Evolutionary conservation across 176 grass and related monocot genomes (phyloP), one percentile per base, ranked within the genome.

Genomic region (Triticum turgidum): DNA sequence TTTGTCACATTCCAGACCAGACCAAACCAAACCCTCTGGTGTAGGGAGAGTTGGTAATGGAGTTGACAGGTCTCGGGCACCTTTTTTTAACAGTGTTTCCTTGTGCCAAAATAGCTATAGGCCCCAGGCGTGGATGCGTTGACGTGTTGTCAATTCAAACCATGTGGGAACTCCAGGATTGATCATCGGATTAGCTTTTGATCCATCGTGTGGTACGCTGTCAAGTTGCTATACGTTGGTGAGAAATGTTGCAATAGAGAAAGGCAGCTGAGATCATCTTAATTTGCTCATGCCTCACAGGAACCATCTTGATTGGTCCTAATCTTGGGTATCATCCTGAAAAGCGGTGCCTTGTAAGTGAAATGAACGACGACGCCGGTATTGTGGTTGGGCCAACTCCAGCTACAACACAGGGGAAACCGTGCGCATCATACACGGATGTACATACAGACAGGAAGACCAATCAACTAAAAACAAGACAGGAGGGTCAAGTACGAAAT

Each of bases 41-140:
- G 59, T 56, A 9, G 4, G 45, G 76, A 73, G 68, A 85, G 89
- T 87, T 63, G 81, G 81, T 77, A 81, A 33, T 62, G 81, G 76
- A 81, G 11, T 29, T 22, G 69, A 91, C 81, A 52, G 69, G 61
- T 69, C 65, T 69, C 65, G 6, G 14, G 13, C 15, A 11, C 11
- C 66, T 80, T 76, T 84, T 84, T 27, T 76, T 35, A 65, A 68
- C 70, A 47, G 71, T 74, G 70, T 45, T 73, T 24, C 15, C 14
- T 18, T 18, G 11, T 45, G 5, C n/a, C 38, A 45, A 22, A 1
- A 47, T 74, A 74, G 39, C 5, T 3, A n/a, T 69, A 69, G 66
- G 66, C 68, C 67, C 0, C n/a, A n/a, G 69, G 70, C 70, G 24
- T 45, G 71, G n/a, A 47, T 74, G 41, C n/a, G 24, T 49, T 49